Evolutionary conservation across 139 green algal genomes (phyloP), one percentile per base, ranked within the genome.

Genomic region (Chlorella sp.): DNA sequence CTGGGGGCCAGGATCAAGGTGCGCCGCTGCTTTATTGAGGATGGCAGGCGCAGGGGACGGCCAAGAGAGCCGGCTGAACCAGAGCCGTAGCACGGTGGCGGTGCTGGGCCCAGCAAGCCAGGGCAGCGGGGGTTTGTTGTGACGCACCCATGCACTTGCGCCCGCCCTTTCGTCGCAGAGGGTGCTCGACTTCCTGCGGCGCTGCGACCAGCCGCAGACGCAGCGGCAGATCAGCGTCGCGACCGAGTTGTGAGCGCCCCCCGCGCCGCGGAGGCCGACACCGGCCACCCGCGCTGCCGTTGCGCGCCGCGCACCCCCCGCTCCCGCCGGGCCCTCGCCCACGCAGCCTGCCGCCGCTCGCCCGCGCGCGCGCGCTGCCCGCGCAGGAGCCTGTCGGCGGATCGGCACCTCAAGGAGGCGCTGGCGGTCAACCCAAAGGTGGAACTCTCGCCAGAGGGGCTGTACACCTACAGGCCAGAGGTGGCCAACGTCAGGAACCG

Each of bases 401-500:
- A 77, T 50, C 19, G 41, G 17, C 23, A 45, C 45, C 72, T 78
- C 35, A 25, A 27, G 12, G 25, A 35, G 5, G 72, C 46, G 23
- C 72, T 78, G 43, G 45, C 33, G 0, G 6, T 19, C 40, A 78
- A 78, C 60, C 45, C 33, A 41, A 78, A 78, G 35, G 72, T 78
- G 43, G 48, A 31, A 2, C 45, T 42, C 12, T 42, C 56, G 31
- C 29, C 40, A 2, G 73, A 79, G 21, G 73, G 73, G 19, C 73
- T 50, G 38, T 67, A 55, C 29, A 36, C 27, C 1, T 79, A 73
- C 31, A n/a, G 23, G 8, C 63, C 73, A 62, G 58, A 71, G 72
- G 71, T 79, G 48, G 73, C 73, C 42, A 81, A 84, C 42, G 71
- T 83, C 33, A 46, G 48, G 27, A 76, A 50, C 71, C 63, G 59